Evolutionary conservation across 495 filamentous ascomycete species (phyloP), one percentile per base, ranked within the genome.

Genomic region (Aspergillus ellipticus): DNA sequence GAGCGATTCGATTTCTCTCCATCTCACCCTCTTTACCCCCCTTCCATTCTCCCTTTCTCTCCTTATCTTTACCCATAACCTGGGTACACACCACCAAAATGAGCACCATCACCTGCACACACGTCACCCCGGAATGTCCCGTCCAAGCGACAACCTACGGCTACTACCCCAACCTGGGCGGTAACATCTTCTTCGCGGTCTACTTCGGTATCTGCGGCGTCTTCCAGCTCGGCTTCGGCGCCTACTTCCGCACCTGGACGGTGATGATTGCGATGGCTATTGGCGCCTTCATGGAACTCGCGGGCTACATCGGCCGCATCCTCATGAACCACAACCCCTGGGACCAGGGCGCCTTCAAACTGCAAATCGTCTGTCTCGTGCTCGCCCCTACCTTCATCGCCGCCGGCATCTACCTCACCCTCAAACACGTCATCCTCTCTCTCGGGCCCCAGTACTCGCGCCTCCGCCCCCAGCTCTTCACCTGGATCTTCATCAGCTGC

Each of bases 281-380:
- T 0, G 85, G 83, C 11, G 72, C 77, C 11, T 31, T 72, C 1
- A 72, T 75, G 59, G 73, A 79, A 62, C 66, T 73, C 55, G 68
- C 70, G 54, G 84, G 85, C 58, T 89, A 89, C 66, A 70, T 80
- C 11, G 82, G 83, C 19, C 80, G 85, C 33, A 70, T 87, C 33
- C 65, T 82, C 6, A 78, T 89, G 59, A 60, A 81, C 65, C 31
- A 61, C 47, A 89, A 89, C 67, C 84, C 85, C 0, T 88, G 81
- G 82, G 73, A 78, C 60, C 57, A 65, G 0, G 53, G 63, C 49
- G 84, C 79, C 8, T 89, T 88, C 66, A 78, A 88, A 64, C 77
- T 85, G 28, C 85, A 89, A 46, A 87, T 89, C 59, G 80, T 82
- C 64, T 83, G 83, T 64, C 74, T 89, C 60, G 82, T 87, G 52